Evolutionary conservation across 768 basidiomycete genomes (phyloP), one percentile per base, ranked within the genome.

Genomic region (Dacryopinax spathularia): DNA sequence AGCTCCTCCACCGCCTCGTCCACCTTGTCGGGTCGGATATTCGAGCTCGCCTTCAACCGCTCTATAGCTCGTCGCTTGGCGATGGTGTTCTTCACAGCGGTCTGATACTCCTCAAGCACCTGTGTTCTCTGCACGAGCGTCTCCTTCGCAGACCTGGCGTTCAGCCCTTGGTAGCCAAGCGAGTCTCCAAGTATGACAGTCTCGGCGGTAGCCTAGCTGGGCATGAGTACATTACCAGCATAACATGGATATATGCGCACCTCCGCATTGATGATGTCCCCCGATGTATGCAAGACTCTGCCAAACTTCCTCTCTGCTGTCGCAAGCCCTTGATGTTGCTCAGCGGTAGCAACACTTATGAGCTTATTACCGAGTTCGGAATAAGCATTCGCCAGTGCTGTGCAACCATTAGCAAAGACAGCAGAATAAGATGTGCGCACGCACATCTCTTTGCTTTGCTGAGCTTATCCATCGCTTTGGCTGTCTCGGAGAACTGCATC

Each of bases 151-250:
- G 94, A 91, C 44, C 88, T 82, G n/a, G 96, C 92, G 70, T 99
- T 98, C 76, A 94, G 80, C 20, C 93, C 90, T 74, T 98, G 94
- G 74, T 99, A 99, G 1, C 92, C 92, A 61, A 98, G 77, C 0
- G 91, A 87, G 74, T 99, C 96, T n/a, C 93, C 94, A 29, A 99
- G 75, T 41, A 97, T 87, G 31, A 98, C 91, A 68, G 90, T 91
- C 79, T 97, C 95, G 69, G 88, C 92, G 65, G 92, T 89, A 33
- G 91, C 85, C 77, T 79, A 65, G n/a, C 4, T 7, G n/a, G 29
- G 2, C 25, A 60, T 65, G 37, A 66, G 65, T 20, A 56, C 18
- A 10, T 12, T 25, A 20, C 10, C 29, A 16, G 56, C 61, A 22
- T 34, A 37, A 25, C n/a, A n/a, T 0, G 31, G 27, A 31, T 37